Base-by-base conservation (phyloP, 768 basidiomycete species). In the Xerocomellus intermedius region DNA sequence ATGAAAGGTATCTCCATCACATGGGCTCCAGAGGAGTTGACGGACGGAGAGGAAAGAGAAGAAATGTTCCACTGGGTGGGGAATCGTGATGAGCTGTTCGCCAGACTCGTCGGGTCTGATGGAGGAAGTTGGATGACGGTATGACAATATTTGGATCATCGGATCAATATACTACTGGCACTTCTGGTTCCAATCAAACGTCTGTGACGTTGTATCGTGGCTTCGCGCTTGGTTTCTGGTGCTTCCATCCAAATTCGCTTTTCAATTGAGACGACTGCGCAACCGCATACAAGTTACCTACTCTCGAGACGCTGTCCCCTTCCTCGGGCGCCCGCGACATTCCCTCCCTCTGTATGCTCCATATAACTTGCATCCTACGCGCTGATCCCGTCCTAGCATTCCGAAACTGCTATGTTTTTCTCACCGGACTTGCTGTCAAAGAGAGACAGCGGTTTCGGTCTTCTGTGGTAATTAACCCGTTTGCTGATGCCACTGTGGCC, bases 401-500 rank as follows among this genome's bases (percentile, higher is more conserved):
- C 38, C 21, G 2, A 14, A 26, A 21, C 33, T 43, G 30, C 43
- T 13, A 93, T 96, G 93, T 96, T 96, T 76, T 96, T 92, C 71
- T 83, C 90, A 41, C 77, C 87, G 8, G 92, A 94, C 48, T 73
- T 95, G 5, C 76, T 96, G 24, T 82, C 87, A 19, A 85, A 82
- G 62, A 78, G 92, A 55, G 91, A 95, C 62, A 91, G 87, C 60
- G 91, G 93, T 14, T 94, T 91, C 64, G 94, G 93, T 54, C 81
- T 94, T n/a, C 77, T 93, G 19, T 94, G 91, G 91, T 91, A 69
- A 54, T 62, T 54, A 19, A 17, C 38, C 30, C 41, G 14, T 39
- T 39, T 46, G 10, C 32, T 44, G 19, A n/a, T 13, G 13, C 33
- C 36, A 14, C n/a, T n/a, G 30, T 41, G 24, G 16, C 21, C 22